Conservation (phyloP, 2,329 filamentous ascomycete species). For the Fusarium ramigenum region DNA sequence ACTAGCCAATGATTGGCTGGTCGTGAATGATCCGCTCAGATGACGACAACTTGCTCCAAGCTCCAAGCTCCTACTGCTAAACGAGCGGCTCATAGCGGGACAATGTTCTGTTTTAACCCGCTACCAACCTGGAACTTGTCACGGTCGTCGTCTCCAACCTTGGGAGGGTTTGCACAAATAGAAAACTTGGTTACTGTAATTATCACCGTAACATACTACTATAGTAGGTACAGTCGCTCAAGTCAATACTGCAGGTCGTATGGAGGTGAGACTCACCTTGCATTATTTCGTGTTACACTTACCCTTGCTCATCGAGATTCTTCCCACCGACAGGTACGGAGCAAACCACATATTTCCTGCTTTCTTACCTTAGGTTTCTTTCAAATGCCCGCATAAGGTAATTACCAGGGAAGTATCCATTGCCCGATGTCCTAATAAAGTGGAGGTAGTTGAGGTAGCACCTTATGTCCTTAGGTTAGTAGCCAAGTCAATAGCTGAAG, state of each 20-base stretch:
- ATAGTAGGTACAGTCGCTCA: not conserved
- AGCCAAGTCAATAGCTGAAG: not conserved
- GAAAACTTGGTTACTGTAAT: too few species aligned
- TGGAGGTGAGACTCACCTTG: not conserved
- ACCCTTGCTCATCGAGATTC: constrained; percentile 22
- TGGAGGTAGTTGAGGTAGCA: not conserved
- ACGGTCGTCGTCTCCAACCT: not conserved
- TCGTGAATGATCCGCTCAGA: not conserved
- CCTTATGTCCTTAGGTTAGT: not conserved
- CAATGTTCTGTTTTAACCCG: not conserved
- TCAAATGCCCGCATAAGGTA: not conserved
- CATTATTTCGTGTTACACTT: not conserved
- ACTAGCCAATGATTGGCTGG: constrained; percentile 36
- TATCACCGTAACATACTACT: not conserved
- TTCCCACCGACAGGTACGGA: not conserved
- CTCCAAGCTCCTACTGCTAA: not conserved
- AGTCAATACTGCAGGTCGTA: not conserved
- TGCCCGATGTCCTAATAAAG: not conserved
- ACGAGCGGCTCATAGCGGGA: constrained; percentile 26
- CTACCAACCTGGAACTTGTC: not conserved
- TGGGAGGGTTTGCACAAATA: not conserved
- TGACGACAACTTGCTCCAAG: constrained; percentile 36
- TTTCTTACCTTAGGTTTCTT: too few species aligned
- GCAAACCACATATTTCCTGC: not conserved
- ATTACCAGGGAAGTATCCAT: not conserved